Evolutionary conservation across 2,329 filamentous ascomycete species (phyloP), one percentile per base, ranked within the genome.

Genomic region (Colletotrichum lentis): DNA sequence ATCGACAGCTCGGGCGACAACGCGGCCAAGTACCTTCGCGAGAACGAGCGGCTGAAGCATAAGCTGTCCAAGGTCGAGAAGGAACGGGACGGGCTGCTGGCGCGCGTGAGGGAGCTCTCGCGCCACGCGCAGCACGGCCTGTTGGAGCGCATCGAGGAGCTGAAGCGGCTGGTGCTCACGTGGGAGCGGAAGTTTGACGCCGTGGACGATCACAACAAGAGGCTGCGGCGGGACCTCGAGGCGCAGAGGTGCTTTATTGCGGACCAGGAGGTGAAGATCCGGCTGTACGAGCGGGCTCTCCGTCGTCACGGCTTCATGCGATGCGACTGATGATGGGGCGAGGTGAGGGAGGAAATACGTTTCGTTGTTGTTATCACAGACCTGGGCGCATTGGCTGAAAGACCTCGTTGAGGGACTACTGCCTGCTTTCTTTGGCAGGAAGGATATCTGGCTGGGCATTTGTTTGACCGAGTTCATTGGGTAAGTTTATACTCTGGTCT

Each of bases 71-170:
- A 73, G 67, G 74, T 82, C 5, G 76, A 80, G 67, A 76, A 73
- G 61, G 80, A 84, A 57, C 80, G 78, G 67, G 73, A 76, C 46
- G 69, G 71, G 3, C 73, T 82, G 46, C 71, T 68, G 43, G 74
- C 73, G 60, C 73, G 78, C 37, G 63, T 82, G 24, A 73, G 75
- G 41, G 74, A 79, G 60, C 70, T 82, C 1, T 73, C 76, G 43
- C 77, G 76, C 50, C 76, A 80, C 46, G 44, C 75, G 64, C 62
- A 74, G 70, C 72, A 79, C 64, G 67, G 75, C 69, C 16, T 75
- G 7, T 66, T 54, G 46, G 66, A 72, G 12, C 76, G 79, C 22
- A 69, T 80, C 3, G 69, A 74, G 22, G 77, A 79, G 22, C 68
- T 80, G 54, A 71, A 71, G 47, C 71, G 74, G 12, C 76, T 80